phyloP scores from a whole-genome alignment of 768 basidiomycete genomes.

The Leucosporidium scottii region DNA sequence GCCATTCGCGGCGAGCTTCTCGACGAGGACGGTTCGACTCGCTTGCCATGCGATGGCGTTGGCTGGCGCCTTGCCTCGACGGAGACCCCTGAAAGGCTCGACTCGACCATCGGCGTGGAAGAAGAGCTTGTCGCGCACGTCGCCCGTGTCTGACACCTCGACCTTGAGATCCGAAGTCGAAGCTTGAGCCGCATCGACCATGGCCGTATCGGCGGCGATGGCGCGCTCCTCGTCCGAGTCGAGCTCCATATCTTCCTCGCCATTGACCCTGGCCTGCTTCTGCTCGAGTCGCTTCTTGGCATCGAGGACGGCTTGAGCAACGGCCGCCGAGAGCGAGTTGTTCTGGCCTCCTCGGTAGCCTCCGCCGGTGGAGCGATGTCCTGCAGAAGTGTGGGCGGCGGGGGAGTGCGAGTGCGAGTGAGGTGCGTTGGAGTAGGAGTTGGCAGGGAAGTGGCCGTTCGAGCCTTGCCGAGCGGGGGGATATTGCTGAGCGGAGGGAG shows the following conservation, averaged over 20 bases:
- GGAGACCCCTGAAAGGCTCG: not conserved
- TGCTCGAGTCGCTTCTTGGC: conserved; percentile 25
- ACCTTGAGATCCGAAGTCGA: too few species aligned
- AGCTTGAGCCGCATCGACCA: too few species aligned
- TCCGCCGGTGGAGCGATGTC: not conserved
- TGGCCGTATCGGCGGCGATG: not conserved
- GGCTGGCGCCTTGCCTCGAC: conserved; percentile 12
- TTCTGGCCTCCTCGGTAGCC: not conserved
- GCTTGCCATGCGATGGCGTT: conserved; percentile 28
- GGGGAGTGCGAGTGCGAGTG: not conserved
- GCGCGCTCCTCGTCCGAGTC: conserved; percentile 10
- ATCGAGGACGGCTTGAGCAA: conserved; percentile 15
- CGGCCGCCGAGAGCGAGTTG: not conserved
- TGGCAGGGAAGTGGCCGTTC: too few species aligned
- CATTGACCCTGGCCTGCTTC: conserved; percentile 23
- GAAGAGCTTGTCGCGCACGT: conserved; percentile 13
- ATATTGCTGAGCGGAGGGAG: conserved; percentile 1
- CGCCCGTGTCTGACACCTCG: conserved; percentile 9
- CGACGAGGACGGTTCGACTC: conserved; percentile 17
- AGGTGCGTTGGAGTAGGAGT: too few species aligned
- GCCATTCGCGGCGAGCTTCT: conserved; percentile 29
- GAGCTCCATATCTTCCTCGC: conserved; percentile 32
- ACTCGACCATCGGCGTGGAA: conserved; percentile 5
- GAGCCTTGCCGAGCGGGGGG: too few species aligned
- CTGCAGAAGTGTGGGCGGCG: not conserved